Evolutionary conservation across 1,284 basidiomycete genomes (phyloP), one percentile per base, ranked within the genome.

Genomic region (Neotropicomus parvogracilis): DNA sequence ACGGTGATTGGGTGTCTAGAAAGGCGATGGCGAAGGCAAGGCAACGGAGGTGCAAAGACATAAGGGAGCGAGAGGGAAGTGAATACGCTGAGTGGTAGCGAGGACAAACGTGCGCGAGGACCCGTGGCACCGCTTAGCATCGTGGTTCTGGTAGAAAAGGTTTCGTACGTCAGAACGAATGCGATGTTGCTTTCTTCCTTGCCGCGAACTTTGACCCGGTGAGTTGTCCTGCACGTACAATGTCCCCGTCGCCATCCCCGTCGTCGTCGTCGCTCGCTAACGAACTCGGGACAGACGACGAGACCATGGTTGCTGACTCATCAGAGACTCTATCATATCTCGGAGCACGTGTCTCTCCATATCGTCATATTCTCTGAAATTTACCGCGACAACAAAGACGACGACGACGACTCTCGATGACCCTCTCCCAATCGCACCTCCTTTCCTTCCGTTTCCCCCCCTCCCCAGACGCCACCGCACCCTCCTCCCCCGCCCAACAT

Each of bases 41-140:
- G 49, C 40, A 29, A 62, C 54, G 38, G 31, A 54, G 19, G 34
- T 24, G 26, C 37, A 46, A 37, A 37, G 40, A 35, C 8, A 44
- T 36, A 41, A 42, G 28, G 33, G 42, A 36, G 20, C 11, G 41
- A 32, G 20, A 21, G 28, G 32, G 27, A 28, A 26, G 17, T n/a
- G 24, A 8, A 24, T 34, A 20, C 34, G 24, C 39, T 45, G 43
- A 60, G 52, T 56, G 52, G 52, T 42, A 44, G 55, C 28, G 46
- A 40, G 53, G 54, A 62, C 63, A 63, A 68, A 64, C 63, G 63
- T 64, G 63, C 66, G 66, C 64, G 16, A 45, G 52, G 66, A 64
- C 63, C 66, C 63, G 37, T 61, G 66, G 39, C 66, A 64, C 66
- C 65, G 61, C 50, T 17, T 45, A 44, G 48, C 51, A 51, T 53